phyloP scores from a whole-genome alignment of 139 green algal species.

The Picochlorum sp. region DNA sequence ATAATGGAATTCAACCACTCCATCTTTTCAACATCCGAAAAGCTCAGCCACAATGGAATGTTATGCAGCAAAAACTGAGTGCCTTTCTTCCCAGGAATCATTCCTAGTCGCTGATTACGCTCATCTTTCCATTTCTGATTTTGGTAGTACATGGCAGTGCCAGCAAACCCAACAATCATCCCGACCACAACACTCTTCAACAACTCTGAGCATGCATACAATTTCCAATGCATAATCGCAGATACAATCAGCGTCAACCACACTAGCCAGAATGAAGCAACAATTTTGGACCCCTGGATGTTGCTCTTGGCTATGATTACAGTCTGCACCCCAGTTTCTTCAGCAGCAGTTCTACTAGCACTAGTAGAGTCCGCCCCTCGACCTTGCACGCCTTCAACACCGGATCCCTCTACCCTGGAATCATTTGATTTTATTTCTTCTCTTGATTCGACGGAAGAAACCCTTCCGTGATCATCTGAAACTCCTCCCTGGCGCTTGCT shows the following conservation, averaged over 20 bases:
- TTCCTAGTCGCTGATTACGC: slow-evolving; percentile 7
- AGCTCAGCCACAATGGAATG: slow-evolving; percentile 65
- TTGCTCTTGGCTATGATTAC: slow-evolving; percentile 3
- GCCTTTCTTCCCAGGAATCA: slow-evolving; percentile 66
- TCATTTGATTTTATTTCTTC: too few relatives aligned
- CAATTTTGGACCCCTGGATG: slow-evolving; percentile 16
- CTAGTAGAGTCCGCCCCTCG: too few relatives aligned
- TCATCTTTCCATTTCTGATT: slow-evolving; percentile 15
- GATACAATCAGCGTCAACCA: slow-evolving; percentile 13
- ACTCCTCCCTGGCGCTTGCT: too few relatives aligned
- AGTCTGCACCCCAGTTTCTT: too few relatives aligned
- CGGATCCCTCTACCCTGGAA: too few relatives aligned
- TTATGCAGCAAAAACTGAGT: slow-evolving; percentile 56
- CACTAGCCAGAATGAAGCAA: not conserved
- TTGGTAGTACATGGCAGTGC: slow-evolving; percentile 8
- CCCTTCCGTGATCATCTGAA: too few relatives aligned
- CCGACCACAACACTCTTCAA: not conserved
- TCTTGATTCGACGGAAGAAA: too few relatives aligned
- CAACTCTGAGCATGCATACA: slow-evolving; percentile 11
- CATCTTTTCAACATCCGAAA: slow-evolving; percentile 69
- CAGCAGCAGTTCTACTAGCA: too few relatives aligned
- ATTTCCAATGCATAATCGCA: slow-evolving; percentile 1
- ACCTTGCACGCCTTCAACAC: too few relatives aligned
- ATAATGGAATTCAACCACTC: slow-evolving; percentile 81
- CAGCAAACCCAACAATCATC: slow-evolving; percentile 7